Conservation (phyloP, 352 stramenopile species). For the Saprolegnia parasitica region DNA sequence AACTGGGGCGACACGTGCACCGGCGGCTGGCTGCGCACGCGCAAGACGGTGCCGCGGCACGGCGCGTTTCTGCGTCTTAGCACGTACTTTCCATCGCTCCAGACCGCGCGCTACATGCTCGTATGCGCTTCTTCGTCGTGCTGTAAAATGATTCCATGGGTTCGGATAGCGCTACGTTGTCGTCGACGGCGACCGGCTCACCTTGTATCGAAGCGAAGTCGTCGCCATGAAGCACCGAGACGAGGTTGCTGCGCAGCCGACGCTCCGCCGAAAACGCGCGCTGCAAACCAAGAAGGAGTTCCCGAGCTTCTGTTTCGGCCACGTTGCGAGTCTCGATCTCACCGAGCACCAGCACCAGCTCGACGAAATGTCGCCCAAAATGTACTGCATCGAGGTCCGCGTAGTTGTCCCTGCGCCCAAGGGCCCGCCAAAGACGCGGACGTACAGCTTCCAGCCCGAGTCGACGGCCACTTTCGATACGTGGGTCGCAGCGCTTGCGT, state of each 20-base stretch:
- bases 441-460: conserved; percentile 78
- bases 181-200: conserved; percentile 58
- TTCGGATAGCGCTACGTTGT: conserved; percentile 80
- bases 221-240: conserved; percentile 62
- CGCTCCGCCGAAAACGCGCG: conserved; percentile 46
- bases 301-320: conserved; percentile 52
- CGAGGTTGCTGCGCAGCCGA: conserved; percentile 58
- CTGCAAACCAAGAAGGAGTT: conserved; percentile 29
- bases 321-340: conserved; percentile 56
- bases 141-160: conserved; percentile 30
- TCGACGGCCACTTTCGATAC: conserved; percentile 68
- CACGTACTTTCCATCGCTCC: conserved; percentile 5
- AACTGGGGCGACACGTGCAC: conserved; percentile 73
- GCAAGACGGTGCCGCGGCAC: conserved; percentile 46
- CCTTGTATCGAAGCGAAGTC: conserved; percentile 83
- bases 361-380: conserved; percentile 71
- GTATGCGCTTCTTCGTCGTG: not conserved
- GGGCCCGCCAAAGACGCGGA: conserved; percentile 44
- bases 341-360: conserved; percentile 74
- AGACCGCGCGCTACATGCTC: not conserved
- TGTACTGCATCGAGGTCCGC: conserved; percentile 77
- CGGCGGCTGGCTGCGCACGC: conserved; percentile 85
- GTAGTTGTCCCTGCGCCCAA: conserved; percentile 39
- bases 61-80: conserved; percentile 29
- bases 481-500: conserved; percentile 65